These are phyloP conservation scores for Pichia cactophila DNA, from an alignment of 1,139 yeast species.

Conservation along the genomic window DNA sequence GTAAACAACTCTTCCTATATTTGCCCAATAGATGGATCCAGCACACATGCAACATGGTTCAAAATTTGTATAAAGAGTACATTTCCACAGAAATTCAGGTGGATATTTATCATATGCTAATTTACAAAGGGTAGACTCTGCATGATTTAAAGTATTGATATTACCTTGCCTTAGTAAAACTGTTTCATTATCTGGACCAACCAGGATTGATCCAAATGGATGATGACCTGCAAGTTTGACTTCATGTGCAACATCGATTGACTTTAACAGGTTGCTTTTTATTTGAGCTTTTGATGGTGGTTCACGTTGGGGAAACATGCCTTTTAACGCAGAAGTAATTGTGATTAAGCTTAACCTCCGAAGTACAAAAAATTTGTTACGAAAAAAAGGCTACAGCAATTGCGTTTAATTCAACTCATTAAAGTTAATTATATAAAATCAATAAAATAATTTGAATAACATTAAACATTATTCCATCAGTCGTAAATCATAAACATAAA, in stretches of 20 bases:
- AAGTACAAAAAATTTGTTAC: too few species aligned
- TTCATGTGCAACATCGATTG: conserved; percentile 16
- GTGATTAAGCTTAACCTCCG: too few species aligned
- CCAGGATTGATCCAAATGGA: conserved; percentile 25
- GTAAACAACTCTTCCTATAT: conserved; percentile 23
- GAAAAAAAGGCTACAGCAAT: too few species aligned
- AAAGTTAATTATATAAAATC: background rate
- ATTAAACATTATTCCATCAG: background rate
- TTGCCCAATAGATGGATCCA: conserved; percentile 25
- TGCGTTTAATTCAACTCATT: background rate
- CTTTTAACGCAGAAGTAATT: too few species aligned
- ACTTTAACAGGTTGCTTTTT: conserved; percentile 10
- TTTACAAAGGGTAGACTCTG: conserved; percentile 22
- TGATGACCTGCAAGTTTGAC: conserved; percentile 21
- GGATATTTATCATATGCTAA: conserved; percentile 17
- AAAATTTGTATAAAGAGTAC: conserved; percentile 25
- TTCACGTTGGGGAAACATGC: conserved; percentile 15
- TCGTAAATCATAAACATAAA: background rate
- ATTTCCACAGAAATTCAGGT: conserved; percentile 22
- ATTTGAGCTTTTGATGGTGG: conserved; percentile 11
- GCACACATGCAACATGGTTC: conserved; percentile 28
- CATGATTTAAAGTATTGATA: conserved; percentile 24
- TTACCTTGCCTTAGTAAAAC: conserved; percentile 23
- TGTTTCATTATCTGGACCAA: conserved; percentile 21
- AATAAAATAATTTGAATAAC: too few species aligned